phyloP scores from a whole-genome alignment of 2,329 filamentous ascomycete genomes.

The Claviceps paspali region DNA sequence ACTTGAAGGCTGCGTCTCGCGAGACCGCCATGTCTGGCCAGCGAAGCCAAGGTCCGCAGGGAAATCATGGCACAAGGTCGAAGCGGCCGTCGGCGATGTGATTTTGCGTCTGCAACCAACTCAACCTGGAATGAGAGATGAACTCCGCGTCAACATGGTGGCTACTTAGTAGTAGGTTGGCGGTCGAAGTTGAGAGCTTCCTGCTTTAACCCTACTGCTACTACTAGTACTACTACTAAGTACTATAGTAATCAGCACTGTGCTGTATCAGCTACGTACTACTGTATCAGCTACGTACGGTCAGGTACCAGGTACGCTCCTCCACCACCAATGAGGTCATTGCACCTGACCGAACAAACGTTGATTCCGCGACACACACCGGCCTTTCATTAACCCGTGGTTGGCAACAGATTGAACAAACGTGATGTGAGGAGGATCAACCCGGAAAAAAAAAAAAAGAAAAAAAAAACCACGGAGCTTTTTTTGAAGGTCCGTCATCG shows the following conservation, averaged over 20 bases:
- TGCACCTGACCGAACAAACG: background rate
- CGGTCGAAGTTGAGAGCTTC: too few species aligned
- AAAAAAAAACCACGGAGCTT: too few species aligned
- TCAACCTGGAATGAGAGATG: background rate
- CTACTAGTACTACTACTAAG: too few species aligned
- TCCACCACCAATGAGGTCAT: slow-evolving; percentile 9
- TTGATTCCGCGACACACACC: background rate
- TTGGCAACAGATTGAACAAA: too few species aligned
- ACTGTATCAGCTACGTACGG: too few species aligned
- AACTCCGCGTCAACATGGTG: background rate
- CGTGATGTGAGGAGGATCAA: background rate
- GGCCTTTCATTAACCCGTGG: slow-evolving; percentile 2
- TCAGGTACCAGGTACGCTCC: too few species aligned
- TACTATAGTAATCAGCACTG: too few species aligned
- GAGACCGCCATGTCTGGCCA: slow-evolving; percentile 8
- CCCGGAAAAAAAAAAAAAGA: background rate
- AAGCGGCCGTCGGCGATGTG: background rate
- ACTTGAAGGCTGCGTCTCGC: background rate
- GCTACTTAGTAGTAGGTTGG: too few species aligned
- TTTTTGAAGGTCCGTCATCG: too few species aligned
- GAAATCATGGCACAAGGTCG: slow-evolving; percentile 13
- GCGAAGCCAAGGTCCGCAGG: slow-evolving; percentile 11
- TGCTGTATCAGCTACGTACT: too few species aligned
- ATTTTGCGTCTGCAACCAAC: background rate
- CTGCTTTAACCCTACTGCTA: too few species aligned